These are phyloP conservation scores for thale cress (Arabidopsis thaliana) DNA, from an alignment of 345 rosid species.

Conservation along the genomic window TAIR10.1 NC_003070.9:23987501-23988000, in stretches of 20 bases:
- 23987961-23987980: constrained; percentile 14
- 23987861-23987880: constrained; percentile 19
- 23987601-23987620: constrained; percentile 36
- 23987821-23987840: constrained; percentile 12
- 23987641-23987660: constrained; percentile 39
- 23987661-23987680: constrained; percentile 37
- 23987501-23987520: constrained; percentile 40
- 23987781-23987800: constrained; percentile 38
- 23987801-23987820: constrained; percentile 28
- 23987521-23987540: constrained; percentile 36
- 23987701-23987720: constrained; percentile 36
- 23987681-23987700: constrained; percentile 28
- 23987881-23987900: constrained; percentile 14
- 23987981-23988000: constrained; percentile 30
- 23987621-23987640: constrained; percentile 32
- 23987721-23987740: constrained; percentile 38
- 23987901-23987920: constrained; percentile 5
- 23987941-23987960: constrained; percentile 1
- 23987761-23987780: constrained; percentile 45
- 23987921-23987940: constrained; percentile 28
- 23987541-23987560: constrained; percentile 39
- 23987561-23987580: constrained; percentile 43
- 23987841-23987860: constrained; percentile 25
- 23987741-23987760: constrained; percentile 30
- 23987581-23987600: constrained; percentile 36